Base-by-base conservation (phyloP, 192 early-diverging fungal genomes). In the Coemansia sp. region DNA sequence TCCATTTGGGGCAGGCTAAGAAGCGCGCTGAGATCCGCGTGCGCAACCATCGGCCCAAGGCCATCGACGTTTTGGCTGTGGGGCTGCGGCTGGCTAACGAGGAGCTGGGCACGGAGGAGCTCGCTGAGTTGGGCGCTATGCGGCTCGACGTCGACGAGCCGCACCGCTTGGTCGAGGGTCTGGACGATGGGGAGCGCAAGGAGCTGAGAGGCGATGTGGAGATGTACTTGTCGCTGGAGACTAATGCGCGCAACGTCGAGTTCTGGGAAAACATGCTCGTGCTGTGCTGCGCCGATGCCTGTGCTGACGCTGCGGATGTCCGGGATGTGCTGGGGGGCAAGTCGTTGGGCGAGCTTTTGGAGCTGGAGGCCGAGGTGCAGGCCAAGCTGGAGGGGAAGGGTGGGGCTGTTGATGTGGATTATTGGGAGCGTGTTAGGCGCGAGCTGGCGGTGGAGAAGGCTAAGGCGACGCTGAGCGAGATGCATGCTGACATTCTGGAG, bases 31-130 rank as follows among this genome's bases (percentile, higher is more conserved):
- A 96, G 74, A 96, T 99, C 66, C 85, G 96, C 10, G 93, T 99
- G 63, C 89, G 89, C 53, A 92, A 93, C 66, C 89, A 88, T 21
- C 74, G 95, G 4, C 92, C 94, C 16, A 94, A 94, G 63, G 92
- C 96, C 2, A 93, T 99, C 67, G 97, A 99, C 77, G 82, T 96
- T 16, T 70, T 98, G 59, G 94, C 95, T 14, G 93, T 96, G 84
- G 95, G 95, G 67, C 77, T 99, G 45, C 85, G 89, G 5, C 74
- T 97, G 31, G 90, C 91, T 17, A 85, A 91, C 39, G 93, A 95
- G 34, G 63, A 77, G 11, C 71, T 91, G 11, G 85, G 87, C 11
- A 87, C 89, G 9, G 84, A 91, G 24, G 93, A 95, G 59, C 89
- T 91, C 29, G 83, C 87, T 3, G 82, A 90, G 19, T 67, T 96